Evolutionary conservation across 306 rosid genomes (phyloP).

Genomic region (Glycine tomentella): DNA sequence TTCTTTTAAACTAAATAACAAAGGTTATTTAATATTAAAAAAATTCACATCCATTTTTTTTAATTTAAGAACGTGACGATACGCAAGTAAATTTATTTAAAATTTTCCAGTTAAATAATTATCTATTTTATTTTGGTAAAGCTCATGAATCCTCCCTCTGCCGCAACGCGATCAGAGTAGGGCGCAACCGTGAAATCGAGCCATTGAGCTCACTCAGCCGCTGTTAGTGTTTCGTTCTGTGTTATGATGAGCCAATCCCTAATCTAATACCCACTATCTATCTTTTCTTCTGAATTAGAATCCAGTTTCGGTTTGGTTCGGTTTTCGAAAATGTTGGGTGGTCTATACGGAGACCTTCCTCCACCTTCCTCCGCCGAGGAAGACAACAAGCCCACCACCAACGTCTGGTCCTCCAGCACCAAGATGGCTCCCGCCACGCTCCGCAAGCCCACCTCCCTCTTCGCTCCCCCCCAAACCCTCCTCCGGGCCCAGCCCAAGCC

Average conservation of each 20-base stretch:
- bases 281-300: neutral
- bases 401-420: constrained; percentile 91
- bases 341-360: constrained; percentile 95
- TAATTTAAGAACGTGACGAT: no score
- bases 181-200: neutral
- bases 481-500: constrained; percentile 70
- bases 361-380: constrained; percentile 96
- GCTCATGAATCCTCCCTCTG: neutral
- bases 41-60: no score
- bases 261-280: no score
- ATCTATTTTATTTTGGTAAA: no score
- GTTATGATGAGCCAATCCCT: neutral
- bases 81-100: no score
- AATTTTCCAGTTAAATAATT: no score
- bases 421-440: constrained; percentile 98
- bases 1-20: no score
- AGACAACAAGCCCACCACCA: constrained; percentile 81
- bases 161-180: neutral
- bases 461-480: constrained; percentile 77
- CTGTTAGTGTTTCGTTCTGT: neutral
- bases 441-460: constrained; percentile 76
- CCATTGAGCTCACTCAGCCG: neutral
- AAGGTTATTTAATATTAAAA: no score
- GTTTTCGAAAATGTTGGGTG: constrained; percentile 72
- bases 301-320: neutral